Evolutionary conservation across 306 rosid species (phyloP), one percentile per base, ranked within the genome.

Genomic region (Lathyrus oleraceus): DNA sequence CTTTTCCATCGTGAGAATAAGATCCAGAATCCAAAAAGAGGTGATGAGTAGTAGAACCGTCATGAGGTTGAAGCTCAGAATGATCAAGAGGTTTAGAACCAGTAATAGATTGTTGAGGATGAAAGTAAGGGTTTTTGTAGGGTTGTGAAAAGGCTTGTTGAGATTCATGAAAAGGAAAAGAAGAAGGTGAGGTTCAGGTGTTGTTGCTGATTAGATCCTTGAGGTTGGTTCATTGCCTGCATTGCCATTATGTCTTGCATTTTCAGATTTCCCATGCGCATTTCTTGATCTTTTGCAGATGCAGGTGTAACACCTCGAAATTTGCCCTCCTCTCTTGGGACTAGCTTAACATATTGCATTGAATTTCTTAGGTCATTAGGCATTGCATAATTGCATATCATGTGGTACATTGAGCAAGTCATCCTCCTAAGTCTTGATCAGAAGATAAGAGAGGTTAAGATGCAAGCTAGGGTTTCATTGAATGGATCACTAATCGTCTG

Each of bases 271-370:
- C 85, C 98, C 78, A 86, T 77, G n/a, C 87, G 89, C 85, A 83
- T 78, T 69, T 91, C 98, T 74, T 94, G 97, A 59, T 94, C 96
- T 81, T 87, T 94, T 47, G n/a, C n/a, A n/a, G n/a, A n/a, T n/a
- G n/a, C n/a, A n/a, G n/a, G n/a, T n/a, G n/a, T n/a, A n/a, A n/a
- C n/a, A n/a, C n/a, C n/a, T n/a, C n/a, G n/a, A n/a, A n/a, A n/a
- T n/a, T n/a, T n/a, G n/a, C n/a, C n/a, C n/a, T n/a, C n/a, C n/a
- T n/a, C n/a, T n/a, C n/a, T n/a, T n/a, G n/a, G n/a, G n/a, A n/a
- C n/a, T n/a, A n/a, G n/a, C n/a, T n/a, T n/a, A n/a, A n/a, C n/a
- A n/a, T n/a, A n/a, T n/a, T n/a, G n/a, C n/a, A n/a, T n/a, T n/a
- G n/a, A n/a, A n/a, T n/a, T n/a, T n/a, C n/a, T n/a, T n/a, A n/a